Conservation (phyloP, 768 basidiomycete species). For the Tulasnella sp. region DNA sequence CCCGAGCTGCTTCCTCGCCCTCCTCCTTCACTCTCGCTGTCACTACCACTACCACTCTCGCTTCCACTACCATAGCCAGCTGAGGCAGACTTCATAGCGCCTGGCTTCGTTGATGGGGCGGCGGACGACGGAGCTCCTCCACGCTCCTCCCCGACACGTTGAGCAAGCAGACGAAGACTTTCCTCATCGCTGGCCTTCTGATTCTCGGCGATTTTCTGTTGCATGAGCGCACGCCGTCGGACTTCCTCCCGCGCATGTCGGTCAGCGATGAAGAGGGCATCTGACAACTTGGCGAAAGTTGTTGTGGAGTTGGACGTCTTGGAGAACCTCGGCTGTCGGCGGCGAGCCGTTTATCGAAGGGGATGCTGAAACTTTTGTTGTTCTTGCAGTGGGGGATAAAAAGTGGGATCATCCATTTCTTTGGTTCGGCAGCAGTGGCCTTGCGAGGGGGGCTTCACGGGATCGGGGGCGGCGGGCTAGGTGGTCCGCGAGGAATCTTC, state of each 20-base stretch:
- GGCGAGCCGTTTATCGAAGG: slow-evolving; percentile 92
- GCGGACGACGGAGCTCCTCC: slow-evolving; percentile 54
- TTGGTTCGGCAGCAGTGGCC: slow-evolving; percentile 93
- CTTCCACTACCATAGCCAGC: slow-evolving; percentile 83
- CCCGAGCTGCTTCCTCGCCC: no score
- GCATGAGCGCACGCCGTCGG: slow-evolving; percentile 95
- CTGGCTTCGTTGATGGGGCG: slow-evolving; percentile 33
- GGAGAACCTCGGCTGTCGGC: no score
- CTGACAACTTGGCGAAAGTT: slow-evolving; percentile 99
- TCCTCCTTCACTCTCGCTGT: no score
- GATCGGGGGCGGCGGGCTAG: slow-evolving; percentile 94
- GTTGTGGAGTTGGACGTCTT: no score
- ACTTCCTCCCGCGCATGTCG: no score
- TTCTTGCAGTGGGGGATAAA: slow-evolving; percentile 99
- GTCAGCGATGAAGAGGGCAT: slow-evolving; percentile 82
- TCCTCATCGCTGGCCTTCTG: slow-evolving; percentile 97
- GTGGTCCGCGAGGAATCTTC: no score
- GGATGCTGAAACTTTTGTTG: slow-evolving; percentile 99
- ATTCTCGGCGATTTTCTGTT: slow-evolving; percentile 97
- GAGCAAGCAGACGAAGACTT: slow-evolving; percentile 87
- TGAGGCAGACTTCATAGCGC: no score
- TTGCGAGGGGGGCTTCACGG: slow-evolving; percentile 91
- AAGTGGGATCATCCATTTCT: slow-evolving; percentile 99
- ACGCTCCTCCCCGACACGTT: slow-evolving; percentile 92
- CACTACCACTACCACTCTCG: slow-evolving; percentile 33